Evolutionary conservation across 768 basidiomycete genomes (phyloP).

Genomic region (Tylopilus sp.): DNA sequence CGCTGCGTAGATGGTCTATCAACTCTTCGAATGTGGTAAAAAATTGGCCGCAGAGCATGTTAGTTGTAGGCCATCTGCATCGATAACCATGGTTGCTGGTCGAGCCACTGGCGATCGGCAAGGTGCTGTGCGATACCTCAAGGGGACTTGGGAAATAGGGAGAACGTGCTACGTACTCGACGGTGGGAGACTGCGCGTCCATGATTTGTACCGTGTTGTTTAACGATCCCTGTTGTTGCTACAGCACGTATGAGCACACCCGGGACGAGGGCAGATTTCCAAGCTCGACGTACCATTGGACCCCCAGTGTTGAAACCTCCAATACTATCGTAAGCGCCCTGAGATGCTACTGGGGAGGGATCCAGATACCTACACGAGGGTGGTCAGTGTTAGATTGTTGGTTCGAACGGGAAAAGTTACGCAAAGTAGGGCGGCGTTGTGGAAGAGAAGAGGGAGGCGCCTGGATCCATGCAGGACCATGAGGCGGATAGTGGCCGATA

Average conservation of each 20-base stretch:
- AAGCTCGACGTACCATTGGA: neutral
- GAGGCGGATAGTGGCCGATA: neutral
- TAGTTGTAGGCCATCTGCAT: slow-evolving; percentile 6
- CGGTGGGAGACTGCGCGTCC: neutral
- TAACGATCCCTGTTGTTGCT: slow-evolving; percentile 1
- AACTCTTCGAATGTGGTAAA: slow-evolving; percentile 2
- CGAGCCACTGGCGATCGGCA: no score
- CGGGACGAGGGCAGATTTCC: neutral
- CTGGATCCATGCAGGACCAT: neutral
- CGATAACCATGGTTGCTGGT: neutral
- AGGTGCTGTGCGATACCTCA: slow-evolving; percentile 2
- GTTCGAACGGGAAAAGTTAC: no score
- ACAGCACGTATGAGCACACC: no score
- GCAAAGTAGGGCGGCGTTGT: no score
- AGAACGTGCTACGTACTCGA: neutral
- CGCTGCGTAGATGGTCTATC: neutral
- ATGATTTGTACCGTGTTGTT: neutral
- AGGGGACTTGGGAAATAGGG: no score
- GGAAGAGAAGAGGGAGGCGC: neutral
- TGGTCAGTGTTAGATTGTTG: neutral
- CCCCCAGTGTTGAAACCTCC: neutral
- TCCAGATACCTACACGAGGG: neutral
- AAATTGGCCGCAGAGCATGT: neutral
- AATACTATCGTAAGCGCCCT: accelerated
- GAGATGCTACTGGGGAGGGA: neutral